phyloP scores from a whole-genome alignment of 768 basidiomycete genomes.

The Tephrocybe sp. region DNA sequence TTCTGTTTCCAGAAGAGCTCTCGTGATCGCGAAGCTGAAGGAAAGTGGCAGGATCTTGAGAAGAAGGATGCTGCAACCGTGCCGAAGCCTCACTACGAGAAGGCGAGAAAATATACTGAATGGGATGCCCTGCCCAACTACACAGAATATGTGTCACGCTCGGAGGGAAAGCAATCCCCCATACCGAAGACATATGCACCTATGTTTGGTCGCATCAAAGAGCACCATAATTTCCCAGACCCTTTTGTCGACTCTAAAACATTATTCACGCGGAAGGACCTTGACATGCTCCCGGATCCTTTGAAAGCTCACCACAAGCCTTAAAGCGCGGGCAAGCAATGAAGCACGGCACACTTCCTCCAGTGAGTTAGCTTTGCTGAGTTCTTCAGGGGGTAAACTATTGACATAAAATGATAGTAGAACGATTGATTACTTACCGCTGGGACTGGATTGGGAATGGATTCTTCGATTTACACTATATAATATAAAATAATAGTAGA shows the following conservation, averaged over 20 bases:
- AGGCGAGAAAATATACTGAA: not conserved
- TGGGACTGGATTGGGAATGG: too few relatives aligned
- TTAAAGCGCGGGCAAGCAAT: too few relatives aligned
- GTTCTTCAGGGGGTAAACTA: too few relatives aligned
- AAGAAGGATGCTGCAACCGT: not conserved
- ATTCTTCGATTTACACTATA: too few relatives aligned
- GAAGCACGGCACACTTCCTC: too few relatives aligned
- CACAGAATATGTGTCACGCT: constrained; percentile 8
- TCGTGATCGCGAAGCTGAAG: not conserved
- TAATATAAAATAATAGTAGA: too few relatives aligned
- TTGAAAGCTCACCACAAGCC: too few relatives aligned
- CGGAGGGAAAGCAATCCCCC: constrained; percentile 6
- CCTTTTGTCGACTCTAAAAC: constrained; percentile 8
- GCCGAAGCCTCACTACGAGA: not conserved
- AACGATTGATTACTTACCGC: too few relatives aligned
- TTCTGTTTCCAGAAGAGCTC: constrained; percentile 5
- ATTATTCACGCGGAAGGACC: too few relatives aligned
- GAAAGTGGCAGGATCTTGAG: constrained; percentile 15
- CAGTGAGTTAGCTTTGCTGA: too few relatives aligned
- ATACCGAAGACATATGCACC: not conserved
- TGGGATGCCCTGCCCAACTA: not conserved
- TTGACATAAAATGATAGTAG: too few relatives aligned
- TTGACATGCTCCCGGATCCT: too few relatives aligned
- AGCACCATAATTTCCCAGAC: constrained; percentile 8
- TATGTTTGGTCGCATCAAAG: constrained; percentile 4